Evolutionary conservation across 257 asterid species (phyloP), one percentile per base, ranked within the genome.

Genomic region (Galeopsis tetrahit): DNA sequence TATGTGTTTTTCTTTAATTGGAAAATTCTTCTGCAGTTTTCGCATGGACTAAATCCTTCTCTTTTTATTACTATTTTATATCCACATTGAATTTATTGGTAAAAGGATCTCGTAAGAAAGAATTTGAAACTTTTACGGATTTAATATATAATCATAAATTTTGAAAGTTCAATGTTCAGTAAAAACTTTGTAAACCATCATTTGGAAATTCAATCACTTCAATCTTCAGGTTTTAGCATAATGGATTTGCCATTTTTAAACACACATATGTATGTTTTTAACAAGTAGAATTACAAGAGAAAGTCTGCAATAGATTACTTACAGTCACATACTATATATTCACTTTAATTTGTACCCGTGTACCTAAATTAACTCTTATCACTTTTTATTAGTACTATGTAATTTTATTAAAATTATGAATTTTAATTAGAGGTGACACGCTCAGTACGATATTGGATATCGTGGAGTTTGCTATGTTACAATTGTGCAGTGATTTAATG

Each of bases 401-500:
- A 36, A 36, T 9, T 10, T 9, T 31, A n/a, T 13, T 34, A 32
- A 39, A 9, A 35, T n/a, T 4, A 14, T 51, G 17, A 51, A 1
- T 21, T n/a, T 51, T 14, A n/a, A n/a, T n/a, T n/a, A 4, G 64
- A 17, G 64, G 64, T 4, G 11, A 49, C 46, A 39, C 36, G n/a
- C n/a, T n/a, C n/a, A n/a, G 65, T 56, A 21, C 56, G 55, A 8
- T 52, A 9, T 10, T 55, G 42, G 51, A 57, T 11, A 13, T 4
- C 9, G 44, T 40, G 71, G 44, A 13, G 58, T 33, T 66, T 51
- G 33, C 51, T 17, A 36, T 6, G 46, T 38, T 7, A 49, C 62
- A 49, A 38, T 6, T 36, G 28, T 56, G 58, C 44, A 49, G 44
- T 33, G 53, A 51, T 38, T 77, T 48, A 46, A 71, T 57, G 28